phyloP scores from a whole-genome alignment of 2,329 filamentous ascomycete species.

The Arachnomyces sp. region DNA sequence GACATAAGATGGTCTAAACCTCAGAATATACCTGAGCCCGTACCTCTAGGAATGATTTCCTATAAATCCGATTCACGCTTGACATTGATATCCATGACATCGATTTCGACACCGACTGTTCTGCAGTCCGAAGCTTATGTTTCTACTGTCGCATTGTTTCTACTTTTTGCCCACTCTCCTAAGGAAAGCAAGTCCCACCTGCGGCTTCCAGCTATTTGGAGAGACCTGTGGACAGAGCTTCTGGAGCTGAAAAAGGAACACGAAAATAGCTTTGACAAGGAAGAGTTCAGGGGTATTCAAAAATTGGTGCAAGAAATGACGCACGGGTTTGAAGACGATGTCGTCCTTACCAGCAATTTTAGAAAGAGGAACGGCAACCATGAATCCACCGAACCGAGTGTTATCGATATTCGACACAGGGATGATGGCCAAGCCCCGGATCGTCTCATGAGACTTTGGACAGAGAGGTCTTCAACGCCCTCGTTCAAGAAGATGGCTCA shows the following conservation, averaged over 20 bases:
- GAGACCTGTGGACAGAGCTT: conserved; percentile 78
- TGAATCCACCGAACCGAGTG: conserved; percentile 8
- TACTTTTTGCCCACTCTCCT: conserved; percentile 64
- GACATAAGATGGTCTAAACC: conserved; percentile 71
- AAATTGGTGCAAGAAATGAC: conserved; percentile 28
- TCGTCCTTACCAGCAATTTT: conserved; percentile 70
- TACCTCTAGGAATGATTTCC: conserved; percentile 34
- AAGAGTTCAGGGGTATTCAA: conserved; percentile 56
- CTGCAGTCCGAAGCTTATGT: conserved; percentile 83
- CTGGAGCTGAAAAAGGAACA: conserved; percentile 60
- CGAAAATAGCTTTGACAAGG: conserved; percentile 61
- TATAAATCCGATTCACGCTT: conserved; percentile 38
- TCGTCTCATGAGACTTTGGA: conserved; percentile 45
- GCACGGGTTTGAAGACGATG: conserved; percentile 54
- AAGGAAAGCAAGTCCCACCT: conserved; percentile 83
- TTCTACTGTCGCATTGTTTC: conserved; percentile 72
- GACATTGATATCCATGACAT: conserved; percentile 63
- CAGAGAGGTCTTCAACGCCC: conserved; percentile 40
- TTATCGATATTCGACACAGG: conserved; percentile 16
- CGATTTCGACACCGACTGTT: conserved; percentile 62
- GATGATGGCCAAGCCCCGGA: conserved; percentile 26
- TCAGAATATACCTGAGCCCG: conserved; percentile 46
- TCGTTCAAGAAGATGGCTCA: conserved; percentile 71
- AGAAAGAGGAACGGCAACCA: conserved; percentile 41
- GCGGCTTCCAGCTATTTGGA: conserved; percentile 69